Evolutionary conservation across 2,329 filamentous ascomycete species (phyloP).

Genomic region (Aureobasidium mangrovei): DNA sequence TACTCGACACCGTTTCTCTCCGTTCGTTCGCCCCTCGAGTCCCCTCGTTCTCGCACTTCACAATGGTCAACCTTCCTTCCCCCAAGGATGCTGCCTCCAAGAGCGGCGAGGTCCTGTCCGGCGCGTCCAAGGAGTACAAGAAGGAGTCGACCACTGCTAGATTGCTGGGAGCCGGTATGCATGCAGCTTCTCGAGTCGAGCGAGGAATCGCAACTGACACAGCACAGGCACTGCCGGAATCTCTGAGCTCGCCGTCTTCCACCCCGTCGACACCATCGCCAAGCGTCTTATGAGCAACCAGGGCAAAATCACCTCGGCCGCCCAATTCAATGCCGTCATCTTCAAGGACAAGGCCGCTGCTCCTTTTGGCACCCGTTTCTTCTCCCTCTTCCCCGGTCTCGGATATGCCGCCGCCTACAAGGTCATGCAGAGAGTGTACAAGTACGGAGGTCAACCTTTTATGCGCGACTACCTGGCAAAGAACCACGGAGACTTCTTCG

Average conservation of each 20-base stretch:
- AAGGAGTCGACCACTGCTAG: constrained; percentile 84
- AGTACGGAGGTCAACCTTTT: constrained; percentile 95
- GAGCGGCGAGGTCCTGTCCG: constrained; percentile 25
- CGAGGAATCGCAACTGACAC: constrained; percentile 6
- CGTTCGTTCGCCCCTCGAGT: constrained; percentile 1
- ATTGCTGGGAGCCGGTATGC: constrained; percentile 79
- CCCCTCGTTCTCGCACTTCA: background rate
- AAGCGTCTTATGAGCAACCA: constrained; percentile 99
- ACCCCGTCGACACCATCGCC: constrained; percentile 93
- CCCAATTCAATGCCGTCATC: constrained; percentile 78
- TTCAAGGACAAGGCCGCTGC: constrained; percentile 83
- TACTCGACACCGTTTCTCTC: background rate
- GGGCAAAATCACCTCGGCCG: constrained; percentile 52
- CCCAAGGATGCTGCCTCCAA: constrained; percentile 18
- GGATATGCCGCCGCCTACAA: constrained; percentile 98
- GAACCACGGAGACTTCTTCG: constrained; percentile 77
- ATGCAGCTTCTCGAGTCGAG: background rate
- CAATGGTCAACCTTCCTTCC: constrained; percentile 20
- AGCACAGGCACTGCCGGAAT: constrained; percentile 76
- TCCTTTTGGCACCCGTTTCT: constrained; percentile 65
- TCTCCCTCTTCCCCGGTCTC: constrained; percentile 92
- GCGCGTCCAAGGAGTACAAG: constrained; percentile 54
- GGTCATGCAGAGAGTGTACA: constrained; percentile 92
- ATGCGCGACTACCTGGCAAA: constrained; percentile 77
- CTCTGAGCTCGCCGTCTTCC: constrained; percentile 85